These are phyloP conservation scores for Mycena leptocephala DNA, from an alignment of 768 basidiomycete genomes.

Conservation along the genomic window DNA sequence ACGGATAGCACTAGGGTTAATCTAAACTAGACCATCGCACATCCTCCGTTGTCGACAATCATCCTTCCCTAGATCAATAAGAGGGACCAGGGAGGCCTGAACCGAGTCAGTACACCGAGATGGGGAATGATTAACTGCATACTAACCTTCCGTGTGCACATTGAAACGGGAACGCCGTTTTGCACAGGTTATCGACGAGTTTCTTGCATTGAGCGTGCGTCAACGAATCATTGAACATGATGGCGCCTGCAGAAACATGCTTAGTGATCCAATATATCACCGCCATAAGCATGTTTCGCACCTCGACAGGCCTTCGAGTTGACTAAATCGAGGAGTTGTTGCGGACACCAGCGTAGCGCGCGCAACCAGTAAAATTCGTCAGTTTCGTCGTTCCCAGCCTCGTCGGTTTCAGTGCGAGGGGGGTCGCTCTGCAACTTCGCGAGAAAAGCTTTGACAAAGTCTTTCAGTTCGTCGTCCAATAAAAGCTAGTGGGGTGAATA, in stretches of 20 bases:
- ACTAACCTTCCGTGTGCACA: conserved; percentile 94
- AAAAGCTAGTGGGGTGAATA: conserved; percentile 63
- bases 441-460: conserved; percentile 83
- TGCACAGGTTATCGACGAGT: conserved; percentile 77
- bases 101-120: neutral
- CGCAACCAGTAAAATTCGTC: conserved; percentile 73
- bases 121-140: neutral
- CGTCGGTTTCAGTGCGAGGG: conserved; percentile 40
- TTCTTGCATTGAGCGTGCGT: conserved; percentile 76
- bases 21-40: conserved; percentile 13
- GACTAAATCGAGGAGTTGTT: conserved; percentile 83
- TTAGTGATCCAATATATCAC: neutral
- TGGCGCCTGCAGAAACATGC: conserved; percentile 76
- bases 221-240: conserved; percentile 96
- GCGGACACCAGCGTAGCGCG: conserved; percentile 88
- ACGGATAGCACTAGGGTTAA: neutral
- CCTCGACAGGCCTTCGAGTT: conserved; percentile 98
- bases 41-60: conserved; percentile 5
- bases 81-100: conserved; percentile 72
- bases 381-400: conserved; percentile 35
- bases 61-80: conserved; percentile 50
- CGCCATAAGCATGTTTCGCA: conserved; percentile 52
- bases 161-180: conserved; percentile 90
- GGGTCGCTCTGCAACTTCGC: conserved; percentile 70
- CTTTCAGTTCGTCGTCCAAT: conserved; percentile 79